phyloP scores from a whole-genome alignment of 2,329 filamentous ascomycete species.

The Xylaria sp. region DNA sequence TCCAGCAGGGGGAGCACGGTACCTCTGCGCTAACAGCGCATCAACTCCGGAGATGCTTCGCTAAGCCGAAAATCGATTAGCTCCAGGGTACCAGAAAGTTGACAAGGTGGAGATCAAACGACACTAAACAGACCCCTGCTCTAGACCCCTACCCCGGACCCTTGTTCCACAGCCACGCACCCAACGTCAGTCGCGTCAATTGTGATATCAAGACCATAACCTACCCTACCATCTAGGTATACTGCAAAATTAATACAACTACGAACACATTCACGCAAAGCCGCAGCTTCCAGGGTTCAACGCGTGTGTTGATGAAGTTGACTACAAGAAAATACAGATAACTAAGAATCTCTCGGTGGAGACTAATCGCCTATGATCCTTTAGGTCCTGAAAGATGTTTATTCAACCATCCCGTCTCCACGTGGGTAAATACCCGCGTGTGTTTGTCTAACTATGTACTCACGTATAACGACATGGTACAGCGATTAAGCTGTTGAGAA shows the following conservation, averaged over 20 bases:
- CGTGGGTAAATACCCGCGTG: conserved; percentile 14
- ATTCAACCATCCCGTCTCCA: conserved; percentile 4
- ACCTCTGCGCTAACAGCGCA: conserved; percentile 20
- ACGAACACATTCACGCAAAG: background rate
- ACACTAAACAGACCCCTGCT: conserved; percentile 31
- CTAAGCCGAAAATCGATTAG: conserved; percentile 40
- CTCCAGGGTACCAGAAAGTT: conserved; percentile 30
- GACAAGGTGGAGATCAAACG: conserved; percentile 39
- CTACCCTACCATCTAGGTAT: conserved; percentile 1
- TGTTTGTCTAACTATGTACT: background rate
- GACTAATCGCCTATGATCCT: too few species aligned
- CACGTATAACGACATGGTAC: background rate
- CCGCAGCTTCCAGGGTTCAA: background rate
- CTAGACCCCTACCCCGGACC: background rate
- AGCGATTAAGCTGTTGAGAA: too few species aligned
- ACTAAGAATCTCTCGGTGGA: background rate
- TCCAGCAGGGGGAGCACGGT: conserved; percentile 28
- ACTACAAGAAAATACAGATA: background rate
- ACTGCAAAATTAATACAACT: background rate
- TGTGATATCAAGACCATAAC: background rate
- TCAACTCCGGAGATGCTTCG: conserved; percentile 20
- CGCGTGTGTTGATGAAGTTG: background rate
- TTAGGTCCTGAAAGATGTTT: conserved; percentile 11
- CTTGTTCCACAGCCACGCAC: background rate
- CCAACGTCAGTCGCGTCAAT: background rate